Base-by-base conservation (phyloP, 2,329 filamentous ascomycete genomes). In the Colletotrichum euphorbiae region DNA sequence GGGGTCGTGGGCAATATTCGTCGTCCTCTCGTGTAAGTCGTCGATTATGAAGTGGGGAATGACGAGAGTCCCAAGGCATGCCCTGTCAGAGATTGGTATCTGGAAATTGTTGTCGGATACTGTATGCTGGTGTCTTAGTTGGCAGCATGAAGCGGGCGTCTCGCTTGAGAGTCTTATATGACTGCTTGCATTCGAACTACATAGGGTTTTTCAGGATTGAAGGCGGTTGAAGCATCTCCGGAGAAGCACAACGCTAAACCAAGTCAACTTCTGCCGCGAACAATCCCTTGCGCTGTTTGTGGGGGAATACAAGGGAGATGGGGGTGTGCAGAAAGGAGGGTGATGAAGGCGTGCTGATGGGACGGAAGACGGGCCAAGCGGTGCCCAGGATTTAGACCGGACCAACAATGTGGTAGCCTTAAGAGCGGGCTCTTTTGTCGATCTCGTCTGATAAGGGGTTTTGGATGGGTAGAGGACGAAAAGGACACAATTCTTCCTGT, bases 141-240 rank as follows among this genome's bases (percentile, higher is more conserved):
- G 15, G 19, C 7, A 19, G 3, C 12, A n/a, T 31, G 15, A 42
- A 6, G 21, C 6, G 48, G 54, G 51, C 15, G 24, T 46, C n/a
- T 28, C 24, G n/a, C 28, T 31, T 15, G n/a, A 33, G 19, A 21
- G 45, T 64, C 64, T 62, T 69, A 69, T 67, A 69, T 67, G 57
- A 15, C 38, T 28, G 31, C 9, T 52, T 45, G 21, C n/a, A 46
- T 40, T 52, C 38, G 8, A 57, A 58, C 42, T 42, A 45, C 67
- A 52, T 52, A 57, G 38, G 28, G 28, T 46, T 69, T 45, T 21
- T 45, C 17, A 17, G 31, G 19, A 46, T 21, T 24, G 57, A 19
- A 45, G 51, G 24, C 57, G 56, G 36, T 62, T 69, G 51, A 57
- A 52, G 55, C 67, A 69, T 69, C 67, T 69, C 67, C 67, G 67